These are phyloP conservation scores for Geoglossum glabrum DNA, from an alignment of 495 filamentous ascomycete genomes.

Conservation along the genomic window DNA sequence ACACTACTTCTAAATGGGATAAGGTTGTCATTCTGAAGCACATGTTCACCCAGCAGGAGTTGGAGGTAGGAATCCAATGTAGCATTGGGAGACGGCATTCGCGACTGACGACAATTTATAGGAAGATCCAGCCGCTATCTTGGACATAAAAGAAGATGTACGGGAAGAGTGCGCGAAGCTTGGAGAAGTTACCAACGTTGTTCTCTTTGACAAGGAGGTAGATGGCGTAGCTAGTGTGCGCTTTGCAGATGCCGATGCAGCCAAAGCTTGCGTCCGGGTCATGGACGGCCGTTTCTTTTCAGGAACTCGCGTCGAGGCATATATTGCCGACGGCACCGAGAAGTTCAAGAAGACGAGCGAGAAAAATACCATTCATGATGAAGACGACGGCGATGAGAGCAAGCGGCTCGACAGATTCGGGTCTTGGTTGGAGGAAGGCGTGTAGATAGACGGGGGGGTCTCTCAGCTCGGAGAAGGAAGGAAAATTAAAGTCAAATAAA, in stretches of 20 bases:
- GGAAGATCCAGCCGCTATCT: slow-evolving; percentile 61
- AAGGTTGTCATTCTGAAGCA: slow-evolving; percentile 77
- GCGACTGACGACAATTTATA: slow-evolving; percentile 13
- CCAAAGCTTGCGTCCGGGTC: slow-evolving; percentile 49
- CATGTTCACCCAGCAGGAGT: slow-evolving; percentile 79
- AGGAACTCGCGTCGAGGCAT: slow-evolving; percentile 53
- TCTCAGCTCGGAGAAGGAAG: too few relatives aligned
- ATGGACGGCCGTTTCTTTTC: slow-evolving; percentile 74
- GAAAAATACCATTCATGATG: slow-evolving; percentile 26
- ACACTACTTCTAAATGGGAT: slow-evolving; percentile 42
- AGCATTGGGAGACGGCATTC: not conserved
- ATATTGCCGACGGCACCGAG: slow-evolving; percentile 53
- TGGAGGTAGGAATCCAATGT: slow-evolving; percentile 31
- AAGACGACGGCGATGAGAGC: slow-evolving; percentile 25
- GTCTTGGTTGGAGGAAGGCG: slow-evolving; percentile 28
- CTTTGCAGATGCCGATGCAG: slow-evolving; percentile 48
- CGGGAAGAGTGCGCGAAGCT: slow-evolving; percentile 74
- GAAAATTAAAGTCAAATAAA: too few relatives aligned
- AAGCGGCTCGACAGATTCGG: slow-evolving; percentile 34
- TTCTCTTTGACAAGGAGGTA: slow-evolving; percentile 72
- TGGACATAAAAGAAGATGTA: slow-evolving; percentile 90
- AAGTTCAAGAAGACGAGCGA: slow-evolving; percentile 49
- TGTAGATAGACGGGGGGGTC: not conserved
- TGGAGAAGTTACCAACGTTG: slow-evolving; percentile 74
- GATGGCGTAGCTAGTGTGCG: slow-evolving; percentile 73